A percentile compares a stretch with the other conserved stretches of the same genome.
Evolutionary conservation across 345 rosid species (phyloP).

Genomic region (Erodium maritimum): DNA sequence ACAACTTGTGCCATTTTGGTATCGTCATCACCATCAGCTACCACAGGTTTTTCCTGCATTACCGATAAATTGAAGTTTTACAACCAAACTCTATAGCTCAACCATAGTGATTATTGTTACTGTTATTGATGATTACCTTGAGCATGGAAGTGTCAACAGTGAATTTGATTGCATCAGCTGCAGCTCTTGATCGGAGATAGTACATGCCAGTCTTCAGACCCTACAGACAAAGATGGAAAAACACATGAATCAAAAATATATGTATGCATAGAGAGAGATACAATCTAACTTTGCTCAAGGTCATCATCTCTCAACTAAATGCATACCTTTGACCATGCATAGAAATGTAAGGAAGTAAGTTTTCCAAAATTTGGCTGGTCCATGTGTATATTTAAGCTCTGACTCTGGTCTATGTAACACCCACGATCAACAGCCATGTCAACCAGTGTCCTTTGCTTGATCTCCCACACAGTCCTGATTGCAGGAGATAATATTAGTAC

Average conservation of each 20-base stretch:
- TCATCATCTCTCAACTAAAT: too few relatives aligned
- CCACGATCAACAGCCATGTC: constrained; percentile 95
- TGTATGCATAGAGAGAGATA: too few relatives aligned
- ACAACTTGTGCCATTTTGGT: constrained; percentile 77
- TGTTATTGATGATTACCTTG: constrained; percentile 26
- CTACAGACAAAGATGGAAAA: constrained; percentile 16
- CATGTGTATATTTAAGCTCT: constrained; percentile 90
- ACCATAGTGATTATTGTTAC: too few relatives aligned
- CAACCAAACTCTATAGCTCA: too few relatives aligned
- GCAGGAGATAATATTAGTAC: constrained; percentile 6
- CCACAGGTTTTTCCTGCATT: constrained; percentile 32
- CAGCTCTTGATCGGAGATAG: constrained; percentile 78
- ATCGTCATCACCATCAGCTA: constrained; percentile 25
- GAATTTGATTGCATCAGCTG: constrained; percentile 97
- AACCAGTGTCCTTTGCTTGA: constrained; percentile 76
- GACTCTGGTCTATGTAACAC: constrained; percentile 88
- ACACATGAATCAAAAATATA: too few relatives aligned
- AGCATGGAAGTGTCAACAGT: constrained; percentile 72
- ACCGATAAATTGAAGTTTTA: background rate
- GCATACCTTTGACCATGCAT: constrained; percentile 76
- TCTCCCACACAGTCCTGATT: constrained; percentile 91
- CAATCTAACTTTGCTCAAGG: too few relatives aligned
- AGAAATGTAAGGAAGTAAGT: constrained; percentile 70
- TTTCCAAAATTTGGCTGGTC: constrained; percentile 75
- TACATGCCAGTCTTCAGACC: constrained; percentile 95